Conservation (phyloP, 257 asterid species). For the Scutellaria barbata region DNA sequence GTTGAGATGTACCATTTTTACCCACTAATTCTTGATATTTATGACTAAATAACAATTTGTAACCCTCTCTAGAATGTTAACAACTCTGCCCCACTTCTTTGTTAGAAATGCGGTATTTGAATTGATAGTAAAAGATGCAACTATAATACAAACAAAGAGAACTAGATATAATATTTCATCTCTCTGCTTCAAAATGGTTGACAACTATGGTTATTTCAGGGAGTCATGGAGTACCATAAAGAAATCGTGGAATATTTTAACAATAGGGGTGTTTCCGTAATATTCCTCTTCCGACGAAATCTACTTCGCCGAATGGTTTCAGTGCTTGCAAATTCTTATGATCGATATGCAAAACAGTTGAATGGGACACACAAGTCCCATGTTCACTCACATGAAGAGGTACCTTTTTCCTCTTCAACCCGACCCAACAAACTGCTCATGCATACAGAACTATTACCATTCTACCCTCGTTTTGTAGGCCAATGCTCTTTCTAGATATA, state of each 20-base stretch:
- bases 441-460: not conserved
- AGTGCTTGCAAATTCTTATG: slow-evolving; percentile 61
- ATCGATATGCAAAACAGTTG: slow-evolving; percentile 57
- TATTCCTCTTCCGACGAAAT: slow-evolving; percentile 62
- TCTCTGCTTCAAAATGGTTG: not conserved
- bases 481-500: slow-evolving; percentile 63
- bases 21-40: not conserved
- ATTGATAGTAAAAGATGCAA: not conserved
- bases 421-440: not conserved
- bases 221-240: slow-evolving; percentile 55
- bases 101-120: not conserved
- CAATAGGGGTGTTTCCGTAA: slow-evolving; percentile 51
- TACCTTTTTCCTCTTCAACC: slow-evolving; percentile 17
- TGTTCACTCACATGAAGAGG: slow-evolving; percentile 66
- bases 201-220: slow-evolving; percentile 40
- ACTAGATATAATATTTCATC: not conserved
- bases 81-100: not conserved
- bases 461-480: slow-evolving; percentile 52
- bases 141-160: not conserved
- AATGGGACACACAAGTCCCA: slow-evolving; percentile 73
- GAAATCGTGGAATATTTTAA: slow-evolving; percentile 57
- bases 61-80: not conserved
- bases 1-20: not conserved
- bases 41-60: not conserved
- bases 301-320: slow-evolving; percentile 63